A percentile compares a stretch with the other conserved stretches of the same genome.
Conservation (phyloP, 306 rosid genomes). For the Castanopsis chinensis region DNA sequence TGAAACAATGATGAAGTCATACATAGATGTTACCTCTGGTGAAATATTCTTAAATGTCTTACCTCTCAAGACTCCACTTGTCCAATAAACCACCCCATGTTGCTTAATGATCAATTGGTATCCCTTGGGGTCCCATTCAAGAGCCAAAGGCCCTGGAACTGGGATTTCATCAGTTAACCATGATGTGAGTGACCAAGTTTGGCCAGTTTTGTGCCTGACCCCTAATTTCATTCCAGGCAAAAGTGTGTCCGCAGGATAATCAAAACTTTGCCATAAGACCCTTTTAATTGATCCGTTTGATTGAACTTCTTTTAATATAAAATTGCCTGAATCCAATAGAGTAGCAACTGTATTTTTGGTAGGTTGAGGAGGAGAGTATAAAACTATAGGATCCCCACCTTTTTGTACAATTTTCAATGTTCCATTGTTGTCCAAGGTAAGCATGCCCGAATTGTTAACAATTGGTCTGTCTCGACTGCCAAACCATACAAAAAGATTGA, state of each 20-base stretch:
- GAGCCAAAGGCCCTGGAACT: neutral
- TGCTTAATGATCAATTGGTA: too few species aligned
- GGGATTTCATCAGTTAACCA: neutral
- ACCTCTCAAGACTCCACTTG: too few species aligned
- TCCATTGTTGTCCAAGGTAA: neutral
- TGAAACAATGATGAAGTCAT: neutral
- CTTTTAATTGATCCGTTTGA: neutral
- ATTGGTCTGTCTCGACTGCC: too few species aligned
- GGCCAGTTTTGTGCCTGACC: neutral
- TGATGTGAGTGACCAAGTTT: neutral
- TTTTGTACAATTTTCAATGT: neutral
- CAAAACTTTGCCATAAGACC: conserved; percentile 16
- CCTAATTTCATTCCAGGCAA: conserved; percentile 13
- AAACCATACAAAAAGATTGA: too few species aligned
- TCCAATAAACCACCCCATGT: too few species aligned
- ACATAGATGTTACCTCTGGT: neutral
- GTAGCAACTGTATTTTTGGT: neutral
- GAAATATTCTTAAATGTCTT: too few species aligned
- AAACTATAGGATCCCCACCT: neutral
- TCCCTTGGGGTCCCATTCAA: too few species aligned
- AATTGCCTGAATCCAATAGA: conserved; percentile 4
- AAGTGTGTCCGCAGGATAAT: conserved; percentile 5
- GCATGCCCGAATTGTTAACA: too few species aligned
- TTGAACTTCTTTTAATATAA: conserved; percentile 6
- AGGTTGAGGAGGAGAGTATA: neutral